Evolutionary conservation across 805 yeast genomes (phyloP).

Genomic region (Ogataea allantospora): DNA sequence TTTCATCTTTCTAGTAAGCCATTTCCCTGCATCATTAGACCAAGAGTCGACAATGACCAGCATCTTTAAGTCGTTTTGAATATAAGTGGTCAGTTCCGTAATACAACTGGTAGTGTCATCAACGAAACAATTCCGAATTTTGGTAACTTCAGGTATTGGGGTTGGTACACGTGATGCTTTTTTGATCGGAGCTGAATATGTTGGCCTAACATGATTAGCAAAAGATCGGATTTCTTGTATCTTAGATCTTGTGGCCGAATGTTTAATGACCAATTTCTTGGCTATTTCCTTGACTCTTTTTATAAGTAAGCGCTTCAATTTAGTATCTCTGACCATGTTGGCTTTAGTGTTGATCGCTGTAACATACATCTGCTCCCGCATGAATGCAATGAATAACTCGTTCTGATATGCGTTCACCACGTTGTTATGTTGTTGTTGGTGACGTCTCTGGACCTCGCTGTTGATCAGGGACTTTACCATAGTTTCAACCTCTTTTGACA

Average conservation of each 20-base stretch:
- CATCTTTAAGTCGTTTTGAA: constrained; percentile 20
- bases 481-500: constrained; percentile 29
- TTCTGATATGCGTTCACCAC: constrained; percentile 41
- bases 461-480: constrained; percentile 9
- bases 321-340: constrained; percentile 33
- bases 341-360: constrained; percentile 46
- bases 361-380: constrained; percentile 54
- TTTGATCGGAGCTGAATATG: constrained; percentile 3
- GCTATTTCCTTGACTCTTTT: constrained; percentile 34
- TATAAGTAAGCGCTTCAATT: constrained; percentile 34
- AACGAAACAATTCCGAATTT: constrained; percentile 1
- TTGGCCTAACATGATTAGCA: constrained; percentile 28
- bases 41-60: constrained; percentile 49
- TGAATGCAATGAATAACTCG: constrained; percentile 58
- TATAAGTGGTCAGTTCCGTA: neutral
- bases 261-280: constrained; percentile 19
- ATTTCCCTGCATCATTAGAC: constrained; percentile 27
- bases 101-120: constrained; percentile 1
- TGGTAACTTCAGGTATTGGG: neutral
- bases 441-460: constrained; percentile 5
- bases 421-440: constrained; percentile 24
- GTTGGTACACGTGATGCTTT: neutral
- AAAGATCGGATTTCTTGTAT: constrained; percentile 37
- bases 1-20: constrained; percentile 9
- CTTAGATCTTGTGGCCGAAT: constrained; percentile 36